Percentiles rank a stretch among this genome's conserved stretches.
Conservation (phyloP, 306 rosid genomes). For the Ormosia emarginata region DNA sequence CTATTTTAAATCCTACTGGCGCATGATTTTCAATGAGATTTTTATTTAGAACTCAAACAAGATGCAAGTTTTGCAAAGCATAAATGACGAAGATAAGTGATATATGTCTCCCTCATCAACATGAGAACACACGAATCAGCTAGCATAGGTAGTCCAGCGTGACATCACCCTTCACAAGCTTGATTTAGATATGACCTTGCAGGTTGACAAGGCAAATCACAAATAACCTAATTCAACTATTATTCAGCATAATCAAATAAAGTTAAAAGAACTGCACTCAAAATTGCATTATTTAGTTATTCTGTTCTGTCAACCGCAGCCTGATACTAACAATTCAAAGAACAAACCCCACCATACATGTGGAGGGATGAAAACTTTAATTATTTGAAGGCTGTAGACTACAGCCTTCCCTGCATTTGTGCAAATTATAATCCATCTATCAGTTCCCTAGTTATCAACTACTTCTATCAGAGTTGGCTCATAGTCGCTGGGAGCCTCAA, state of each 20-base stretch:
- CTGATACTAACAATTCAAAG: conserved; percentile 9
- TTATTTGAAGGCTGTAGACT: conserved; percentile 28
- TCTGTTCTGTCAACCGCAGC: conserved; percentile 28
- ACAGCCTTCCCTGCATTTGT: background rate
- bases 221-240: background rate
- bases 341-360: conserved; percentile 28
- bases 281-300: background rate
- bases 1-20: too few relatives aligned
- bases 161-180: background rate
- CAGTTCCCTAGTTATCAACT: conserved; percentile 36
- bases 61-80: background rate
- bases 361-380: conserved; percentile 14
- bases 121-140: background rate
- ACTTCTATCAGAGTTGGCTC: conserved; percentile 84
- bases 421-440: background rate
- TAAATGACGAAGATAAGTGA: background rate
- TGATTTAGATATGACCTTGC: background rate
- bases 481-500: conserved; percentile 85
- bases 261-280: background rate
- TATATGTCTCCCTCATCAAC: background rate
- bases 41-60: background rate
- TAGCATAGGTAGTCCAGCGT: background rate
- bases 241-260: background rate
- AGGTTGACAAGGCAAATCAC: background rate
- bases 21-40: background rate